A percentile compares a stretch with the other conserved stretches of the same genome.
Evolutionary conservation across 2,329 filamentous ascomycete species (phyloP).

Genomic region (Phyllosticta capitalensis): DNA sequence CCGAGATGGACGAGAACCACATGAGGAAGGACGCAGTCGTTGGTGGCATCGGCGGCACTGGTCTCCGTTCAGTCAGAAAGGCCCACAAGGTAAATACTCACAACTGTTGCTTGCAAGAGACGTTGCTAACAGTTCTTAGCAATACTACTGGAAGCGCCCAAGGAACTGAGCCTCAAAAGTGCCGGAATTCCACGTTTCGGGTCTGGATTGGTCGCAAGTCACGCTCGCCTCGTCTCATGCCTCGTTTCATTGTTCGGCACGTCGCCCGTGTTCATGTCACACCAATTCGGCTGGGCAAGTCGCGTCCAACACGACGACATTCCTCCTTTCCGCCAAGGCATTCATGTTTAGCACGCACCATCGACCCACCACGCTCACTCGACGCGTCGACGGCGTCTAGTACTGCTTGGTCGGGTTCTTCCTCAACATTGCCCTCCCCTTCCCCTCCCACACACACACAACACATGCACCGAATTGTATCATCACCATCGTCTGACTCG

Average conservation of each 20-base stretch:
- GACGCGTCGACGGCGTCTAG: neutral
- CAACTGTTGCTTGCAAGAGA: neutral
- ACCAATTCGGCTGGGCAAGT: neutral
- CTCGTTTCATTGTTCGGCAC: neutral
- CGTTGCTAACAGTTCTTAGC: constrained; percentile 32
- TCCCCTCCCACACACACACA: neutral
- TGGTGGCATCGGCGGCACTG: constrained; percentile 78
- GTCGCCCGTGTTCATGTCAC: neutral
- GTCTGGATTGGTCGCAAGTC: neutral
- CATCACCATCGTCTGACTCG: neutral
- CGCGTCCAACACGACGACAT: neutral
- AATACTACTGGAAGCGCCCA: constrained; percentile 64
- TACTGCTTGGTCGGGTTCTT: neutral
- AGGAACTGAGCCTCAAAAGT: constrained; percentile 21
- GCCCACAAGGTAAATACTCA: constrained; percentile 78
- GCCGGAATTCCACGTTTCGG: neutral
- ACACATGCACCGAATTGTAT: neutral
- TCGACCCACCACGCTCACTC: neutral
- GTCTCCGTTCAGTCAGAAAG: constrained; percentile 80
- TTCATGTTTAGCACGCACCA: neutral
- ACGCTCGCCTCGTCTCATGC: neutral
- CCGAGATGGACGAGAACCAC: constrained; percentile 73
- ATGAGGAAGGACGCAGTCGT: constrained; percentile 74
- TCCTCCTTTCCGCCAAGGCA: neutral
- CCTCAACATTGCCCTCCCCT: neutral